Conservation (phyloP, 305 asterid species). For the Withania somnifera region DNA sequence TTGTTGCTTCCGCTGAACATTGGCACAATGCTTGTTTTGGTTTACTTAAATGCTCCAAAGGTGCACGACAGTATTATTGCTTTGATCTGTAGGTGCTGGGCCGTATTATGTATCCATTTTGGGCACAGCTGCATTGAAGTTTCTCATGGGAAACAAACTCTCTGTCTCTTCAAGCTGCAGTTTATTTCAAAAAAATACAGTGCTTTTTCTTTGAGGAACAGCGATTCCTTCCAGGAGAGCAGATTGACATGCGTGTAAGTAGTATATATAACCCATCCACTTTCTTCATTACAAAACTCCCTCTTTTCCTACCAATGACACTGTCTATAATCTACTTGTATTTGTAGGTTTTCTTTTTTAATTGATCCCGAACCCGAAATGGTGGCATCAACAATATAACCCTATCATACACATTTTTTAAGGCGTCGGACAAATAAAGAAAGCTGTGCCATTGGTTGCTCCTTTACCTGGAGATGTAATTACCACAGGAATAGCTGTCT, state of each 20-base stretch:
- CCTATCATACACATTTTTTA: constrained; percentile 75
- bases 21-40: not conserved
- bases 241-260: constrained; percentile 91
- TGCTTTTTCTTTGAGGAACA: constrained; percentile 96
- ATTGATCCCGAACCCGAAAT: constrained; percentile 73
- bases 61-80: not conserved
- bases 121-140: not conserved
- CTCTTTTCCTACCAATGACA: not conserved
- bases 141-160: not conserved
- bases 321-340: not conserved
- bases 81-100: not conserved
- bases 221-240: constrained; percentile 86
- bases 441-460: too few species aligned
- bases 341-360: constrained; percentile 65
- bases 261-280: not conserved
- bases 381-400: constrained; percentile 80
- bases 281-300: not conserved
- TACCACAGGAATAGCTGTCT: not conserved
- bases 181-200: constrained; percentile 86
- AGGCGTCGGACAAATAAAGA: constrained; percentile 46
- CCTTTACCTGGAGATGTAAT: not conserved
- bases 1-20: not conserved
- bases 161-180: constrained; percentile 51
- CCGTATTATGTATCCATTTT: not conserved
- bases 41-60: not conserved